Evolutionary conservation across 768 basidiomycete species (phyloP).

Genomic region (Holtermannia corniformis): DNA sequence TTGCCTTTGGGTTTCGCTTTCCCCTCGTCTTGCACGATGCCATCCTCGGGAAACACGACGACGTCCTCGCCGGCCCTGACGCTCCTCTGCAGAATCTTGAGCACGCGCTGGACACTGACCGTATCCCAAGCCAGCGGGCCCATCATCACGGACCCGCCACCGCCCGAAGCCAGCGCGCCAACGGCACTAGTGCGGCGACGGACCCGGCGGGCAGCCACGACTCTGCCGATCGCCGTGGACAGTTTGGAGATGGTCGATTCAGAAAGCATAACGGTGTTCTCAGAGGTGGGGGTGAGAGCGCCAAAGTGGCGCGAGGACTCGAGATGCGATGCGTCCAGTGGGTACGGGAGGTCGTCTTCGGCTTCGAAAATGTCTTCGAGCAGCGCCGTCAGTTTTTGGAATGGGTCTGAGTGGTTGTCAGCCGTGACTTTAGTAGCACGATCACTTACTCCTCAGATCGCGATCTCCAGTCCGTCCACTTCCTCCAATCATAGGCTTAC

Average conservation of each 20-base stretch:
- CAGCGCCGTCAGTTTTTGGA: conserved; percentile 62
- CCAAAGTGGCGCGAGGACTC: conserved; percentile 41
- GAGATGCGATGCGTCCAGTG: conserved; percentile 49
- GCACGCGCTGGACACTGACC: conserved; percentile 52
- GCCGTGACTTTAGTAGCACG: conserved; percentile 3
- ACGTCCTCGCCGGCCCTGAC: conserved; percentile 66
- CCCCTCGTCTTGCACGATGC: conserved; percentile 27
- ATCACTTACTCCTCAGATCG: conserved; percentile 26
- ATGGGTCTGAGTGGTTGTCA: conserved; percentile 44
- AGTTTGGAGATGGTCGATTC: conserved; percentile 30
- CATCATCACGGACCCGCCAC: conserved; percentile 47
- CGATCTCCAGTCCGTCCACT: conserved; percentile 33
- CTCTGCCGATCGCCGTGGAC: conserved; percentile 47
- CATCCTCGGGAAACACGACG: conserved; percentile 57
- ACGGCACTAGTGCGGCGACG: conserved; percentile 49
- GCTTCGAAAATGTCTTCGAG: conserved; percentile 80
- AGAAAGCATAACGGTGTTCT: conserved; percentile 57
- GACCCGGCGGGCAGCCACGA: conserved; percentile 47
- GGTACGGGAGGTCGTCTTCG: conserved; percentile 59
- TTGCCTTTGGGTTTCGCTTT: conserved; percentile 9
- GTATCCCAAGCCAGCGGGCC: conserved; percentile 62
- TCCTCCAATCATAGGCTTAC: conserved; percentile 6
- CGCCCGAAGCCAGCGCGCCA: conserved; percentile 40
- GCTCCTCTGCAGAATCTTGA: conserved; percentile 71
- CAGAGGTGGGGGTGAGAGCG: conserved; percentile 7